phyloP scores from a whole-genome alignment of 2,329 filamentous ascomycete species.

The Talaromyces funiculosus region DNA sequence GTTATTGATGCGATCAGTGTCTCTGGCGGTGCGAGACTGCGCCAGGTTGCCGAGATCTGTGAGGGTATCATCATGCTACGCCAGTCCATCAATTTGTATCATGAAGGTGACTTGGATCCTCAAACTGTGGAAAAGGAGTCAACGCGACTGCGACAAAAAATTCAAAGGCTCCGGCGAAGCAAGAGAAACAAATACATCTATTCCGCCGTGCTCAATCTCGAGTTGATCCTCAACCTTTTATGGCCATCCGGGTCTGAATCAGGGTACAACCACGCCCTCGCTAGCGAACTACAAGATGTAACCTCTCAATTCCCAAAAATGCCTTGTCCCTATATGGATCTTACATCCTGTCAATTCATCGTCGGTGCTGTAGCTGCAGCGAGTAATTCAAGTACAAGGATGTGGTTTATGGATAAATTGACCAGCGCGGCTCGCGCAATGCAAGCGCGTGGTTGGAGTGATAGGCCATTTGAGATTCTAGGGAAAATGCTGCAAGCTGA shows the following conservation, averaged over 20 bases:
- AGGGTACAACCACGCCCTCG: neutral
- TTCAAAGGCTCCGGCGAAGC: neutral
- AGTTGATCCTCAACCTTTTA: neutral
- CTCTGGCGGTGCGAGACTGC: constrained; percentile 1
- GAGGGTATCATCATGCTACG: neutral
- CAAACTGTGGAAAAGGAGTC: neutral
- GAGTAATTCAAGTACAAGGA: constrained; percentile 16
- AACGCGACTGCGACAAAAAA: neutral
- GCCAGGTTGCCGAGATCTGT: neutral
- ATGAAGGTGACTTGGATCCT: neutral
- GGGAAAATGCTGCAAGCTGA: neutral
- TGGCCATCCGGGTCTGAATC: neutral
- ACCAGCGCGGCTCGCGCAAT: constrained; percentile 13
- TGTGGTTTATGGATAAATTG: constrained; percentile 19
- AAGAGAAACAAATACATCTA: neutral
- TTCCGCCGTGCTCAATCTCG: neutral
- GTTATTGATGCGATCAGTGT: constrained; percentile 3
- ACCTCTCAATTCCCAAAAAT: constrained; percentile 14
- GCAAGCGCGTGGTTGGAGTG: constrained; percentile 16
- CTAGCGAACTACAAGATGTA: constrained; percentile 17
- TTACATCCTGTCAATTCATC: constrained; percentile 22
- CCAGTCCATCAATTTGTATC: neutral
- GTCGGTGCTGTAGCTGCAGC: constrained; percentile 21
- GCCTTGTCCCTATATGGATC: constrained; percentile 20
- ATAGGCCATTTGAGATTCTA: constrained; percentile 12